Evolutionary conservation across 768 basidiomycete species (phyloP), one percentile per base, ranked within the genome.

Genomic region (Sarcodon aspratus): DNA sequence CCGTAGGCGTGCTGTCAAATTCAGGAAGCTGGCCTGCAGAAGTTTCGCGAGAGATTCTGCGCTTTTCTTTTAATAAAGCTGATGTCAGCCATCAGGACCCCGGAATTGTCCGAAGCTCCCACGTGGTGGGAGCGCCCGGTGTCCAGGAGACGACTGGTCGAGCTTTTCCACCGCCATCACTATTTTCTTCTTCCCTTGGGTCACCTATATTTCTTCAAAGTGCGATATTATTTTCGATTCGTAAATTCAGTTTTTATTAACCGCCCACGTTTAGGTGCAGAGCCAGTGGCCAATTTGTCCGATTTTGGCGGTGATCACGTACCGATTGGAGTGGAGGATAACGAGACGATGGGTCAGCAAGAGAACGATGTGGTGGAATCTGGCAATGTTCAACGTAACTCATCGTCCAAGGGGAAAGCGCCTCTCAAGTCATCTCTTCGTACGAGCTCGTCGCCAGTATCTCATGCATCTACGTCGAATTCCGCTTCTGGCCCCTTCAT

Each of bases 11-110:
- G 17, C 18, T 32, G 6, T 34, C 45, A 13, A 52, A 52, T 37
- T 67, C 67, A 34, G 68, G 64, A 31, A 69, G 68, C 48, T 82
- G 80, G 80, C 75, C 78, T 48, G 75, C 76, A 4, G 69, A 74
- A 48, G 75, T 80, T 15, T 75, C 79, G 38, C 72, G 70, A 50
- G 74, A 78, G 54, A 74, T 81, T 48, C 55, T 81, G 36, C 64
- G 69, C 35, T 59, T 80, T 27, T 72, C 78, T 33, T 57, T 80
- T 52, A 63, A 64, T 47, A 33, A 17, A 57, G 56, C 38, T 47
- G 9, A 31, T 21, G 50, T 17, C 49, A 44, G 11, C 15, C 34
- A 11, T 18, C 15, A 49, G 13, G 40, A 42, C 13, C 40, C 40
- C 40, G 40, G 40, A 42, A 42, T 9, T 42, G 13, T 9, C 6